Conservation (phyloP, 2,329 filamentous ascomycete genomes). For the Fusarium marasasianum region DNA sequence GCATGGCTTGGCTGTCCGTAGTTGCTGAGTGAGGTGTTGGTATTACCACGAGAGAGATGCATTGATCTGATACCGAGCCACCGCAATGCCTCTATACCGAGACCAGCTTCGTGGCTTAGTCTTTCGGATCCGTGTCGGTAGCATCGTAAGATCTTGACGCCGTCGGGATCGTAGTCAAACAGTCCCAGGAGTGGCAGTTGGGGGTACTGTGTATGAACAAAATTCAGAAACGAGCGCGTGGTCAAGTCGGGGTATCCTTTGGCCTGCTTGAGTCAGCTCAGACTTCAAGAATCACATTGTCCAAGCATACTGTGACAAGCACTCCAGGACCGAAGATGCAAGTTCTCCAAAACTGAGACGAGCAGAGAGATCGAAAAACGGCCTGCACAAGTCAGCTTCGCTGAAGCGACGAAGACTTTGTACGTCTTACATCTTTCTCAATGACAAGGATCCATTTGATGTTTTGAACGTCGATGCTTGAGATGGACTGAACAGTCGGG, state of each 20-base stretch:
- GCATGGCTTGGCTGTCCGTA: slow-evolving; percentile 4
- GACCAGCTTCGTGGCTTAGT: slow-evolving; percentile 66
- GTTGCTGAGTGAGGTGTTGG: neutral
- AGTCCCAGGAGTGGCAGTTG: slow-evolving; percentile 68
- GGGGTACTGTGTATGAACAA: slow-evolving; percentile 58
- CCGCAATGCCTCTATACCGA: slow-evolving; percentile 60
- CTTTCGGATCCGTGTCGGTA: slow-evolving; percentile 76
- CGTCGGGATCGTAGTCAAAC: slow-evolving; percentile 81
- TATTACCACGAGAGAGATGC: slow-evolving; percentile 48
- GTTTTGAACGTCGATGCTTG: slow-evolving; percentile 57
- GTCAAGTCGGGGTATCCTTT: slow-evolving; percentile 85
- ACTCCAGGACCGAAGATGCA: slow-evolving; percentile 65
- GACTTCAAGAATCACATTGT: too few relatives aligned
- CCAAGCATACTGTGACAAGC: slow-evolving; percentile 68
- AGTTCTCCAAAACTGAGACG: slow-evolving; percentile 62
- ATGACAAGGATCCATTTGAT: slow-evolving; percentile 75
- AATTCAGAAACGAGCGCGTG: slow-evolving; percentile 71
- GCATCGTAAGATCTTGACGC: slow-evolving; percentile 76
- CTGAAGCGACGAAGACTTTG: accelerated
- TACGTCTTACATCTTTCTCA: slow-evolving; percentile 74
- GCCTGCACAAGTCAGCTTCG: slow-evolving; percentile 60
- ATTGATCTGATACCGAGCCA: slow-evolving; percentile 71
- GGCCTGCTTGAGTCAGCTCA: slow-evolving; percentile 58
- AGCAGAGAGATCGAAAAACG: slow-evolving; percentile 75
- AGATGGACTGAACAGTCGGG: slow-evolving; percentile 61